phyloP scores from a whole-genome alignment of 805 yeast genomes.

The Schwanniomyces sp. region DNA sequence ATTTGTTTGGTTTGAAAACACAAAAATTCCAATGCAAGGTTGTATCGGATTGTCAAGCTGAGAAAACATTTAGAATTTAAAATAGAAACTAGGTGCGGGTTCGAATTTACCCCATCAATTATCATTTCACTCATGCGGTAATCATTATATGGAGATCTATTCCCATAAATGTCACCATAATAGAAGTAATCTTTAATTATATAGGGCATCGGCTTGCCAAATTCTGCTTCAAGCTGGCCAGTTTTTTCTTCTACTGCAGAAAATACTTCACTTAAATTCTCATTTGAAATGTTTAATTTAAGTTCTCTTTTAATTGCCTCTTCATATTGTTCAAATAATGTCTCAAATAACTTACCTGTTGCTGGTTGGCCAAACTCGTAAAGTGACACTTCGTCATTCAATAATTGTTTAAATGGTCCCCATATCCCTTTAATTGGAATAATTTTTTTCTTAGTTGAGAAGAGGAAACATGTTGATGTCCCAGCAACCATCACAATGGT shows the following conservation, averaged over 20 bases:
- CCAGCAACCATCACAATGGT: conserved; percentile 56
- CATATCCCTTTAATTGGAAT: conserved; percentile 46
- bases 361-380: conserved; percentile 62
- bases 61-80: conserved; percentile 2
- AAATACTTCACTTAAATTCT: conserved; percentile 6
- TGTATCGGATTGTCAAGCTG: conserved; percentile 39
- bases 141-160: conserved; percentile 56
- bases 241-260: conserved; percentile 21
- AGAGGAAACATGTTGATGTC: conserved; percentile 57
- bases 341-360: conserved; percentile 53
- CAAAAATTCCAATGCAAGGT: conserved; percentile 49
- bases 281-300: neutral
- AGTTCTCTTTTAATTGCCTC: conserved; percentile 1
- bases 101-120: conserved; percentile 43
- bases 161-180: conserved; percentile 60
- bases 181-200: conserved; percentile 38
- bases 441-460: conserved; percentile 14
- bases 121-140: conserved; percentile 47
- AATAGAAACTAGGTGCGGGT: conserved; percentile 7
- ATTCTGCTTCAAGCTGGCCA: conserved; percentile 14
- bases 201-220: conserved; percentile 14
- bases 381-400: conserved; percentile 24
- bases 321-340: conserved; percentile 37
- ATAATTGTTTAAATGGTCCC: conserved; percentile 55
- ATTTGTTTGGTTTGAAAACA: conserved; percentile 50